Percentiles rank a stretch among this genome's conserved stretches.
Conservation (phyloP, 352 stramenopile species). For the Phytopythium delawarense region DNA sequence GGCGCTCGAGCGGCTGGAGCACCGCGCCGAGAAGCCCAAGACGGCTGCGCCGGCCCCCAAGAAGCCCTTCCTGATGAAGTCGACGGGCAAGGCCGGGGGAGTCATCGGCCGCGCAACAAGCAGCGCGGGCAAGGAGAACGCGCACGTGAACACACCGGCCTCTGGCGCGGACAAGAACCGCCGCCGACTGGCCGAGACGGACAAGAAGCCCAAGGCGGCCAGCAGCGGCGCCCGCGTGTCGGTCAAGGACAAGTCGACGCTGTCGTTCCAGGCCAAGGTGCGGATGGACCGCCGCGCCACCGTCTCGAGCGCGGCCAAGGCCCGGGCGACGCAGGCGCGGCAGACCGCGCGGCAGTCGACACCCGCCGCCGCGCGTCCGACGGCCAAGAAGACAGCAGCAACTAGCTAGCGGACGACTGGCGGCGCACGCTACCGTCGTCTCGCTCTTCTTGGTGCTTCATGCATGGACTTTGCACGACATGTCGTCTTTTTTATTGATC, state of each 20-base stretch:
- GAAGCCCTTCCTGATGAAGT: slow-evolving; percentile 9
- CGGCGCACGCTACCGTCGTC: not conserved
- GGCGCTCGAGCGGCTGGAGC: slow-evolving; percentile 5
- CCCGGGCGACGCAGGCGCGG: not conserved
- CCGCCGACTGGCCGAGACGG: not conserved
- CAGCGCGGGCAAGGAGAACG: slow-evolving; percentile 5
- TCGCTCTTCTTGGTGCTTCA: not conserved
- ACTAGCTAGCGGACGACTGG: not conserved
- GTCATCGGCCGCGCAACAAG: not conserved
- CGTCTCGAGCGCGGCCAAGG: slow-evolving; percentile 5
- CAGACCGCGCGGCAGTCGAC: slow-evolving; percentile 2
- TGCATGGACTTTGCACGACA: not conserved
- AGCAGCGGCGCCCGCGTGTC: slow-evolving; percentile 2
- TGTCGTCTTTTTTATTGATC: not conserved
- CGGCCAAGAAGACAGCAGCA: not conserved
- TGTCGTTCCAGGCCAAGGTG: slow-evolving; percentile 4
- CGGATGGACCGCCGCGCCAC: slow-evolving; percentile 5
- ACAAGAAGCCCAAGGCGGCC: not conserved
- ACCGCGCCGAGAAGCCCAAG: not conserved
- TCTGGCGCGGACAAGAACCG: not conserved
- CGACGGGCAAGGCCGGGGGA: slow-evolving; percentile 5
- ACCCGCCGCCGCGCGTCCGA: not conserved
- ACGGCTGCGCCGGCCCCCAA: not conserved
- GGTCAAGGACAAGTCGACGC: slow-evolving; percentile 7
- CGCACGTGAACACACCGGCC: slow-evolving; percentile 2